Conservation (phyloP, 768 basidiomycete genomes). For the Hysterangium stoloniferum region DNA sequence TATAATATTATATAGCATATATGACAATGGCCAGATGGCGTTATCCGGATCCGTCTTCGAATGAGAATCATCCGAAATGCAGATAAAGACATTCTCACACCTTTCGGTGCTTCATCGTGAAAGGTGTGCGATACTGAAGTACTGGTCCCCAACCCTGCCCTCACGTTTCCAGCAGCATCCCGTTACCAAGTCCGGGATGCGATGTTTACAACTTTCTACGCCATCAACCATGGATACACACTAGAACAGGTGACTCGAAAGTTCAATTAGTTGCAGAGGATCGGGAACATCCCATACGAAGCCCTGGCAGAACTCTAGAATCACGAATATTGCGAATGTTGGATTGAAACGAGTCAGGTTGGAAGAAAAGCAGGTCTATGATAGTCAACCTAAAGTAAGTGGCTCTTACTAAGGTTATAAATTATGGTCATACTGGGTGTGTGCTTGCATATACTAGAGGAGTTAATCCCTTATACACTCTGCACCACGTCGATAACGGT, state of each 20-base stretch:
- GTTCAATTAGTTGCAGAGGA: not conserved
- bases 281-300: not conserved
- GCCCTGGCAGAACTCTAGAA: slow-evolving; percentile 29
- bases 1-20: too few species aligned
- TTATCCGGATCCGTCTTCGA: too few species aligned
- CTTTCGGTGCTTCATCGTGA: too few species aligned
- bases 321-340: slow-evolving; percentile 37
- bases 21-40: too few species aligned
- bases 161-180: too few species aligned
- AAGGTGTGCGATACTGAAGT: too few species aligned
- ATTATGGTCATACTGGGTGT: slow-evolving; percentile 45
- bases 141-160: too few species aligned
- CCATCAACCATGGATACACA: slow-evolving; percentile 41
- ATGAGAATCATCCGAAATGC: too few species aligned
- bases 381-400: slow-evolving; percentile 32
- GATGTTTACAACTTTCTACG: slow-evolving; percentile 34
- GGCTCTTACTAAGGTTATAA: slow-evolving; percentile 53
- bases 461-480: too few species aligned
- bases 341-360: slow-evolving; percentile 32
- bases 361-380: slow-evolving; percentile 37
- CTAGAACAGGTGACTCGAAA: slow-evolving; percentile 29
- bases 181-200: slow-evolving; percentile 39
- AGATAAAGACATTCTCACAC: too few species aligned
- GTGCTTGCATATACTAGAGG: not conserved
- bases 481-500: slow-evolving; percentile 56